Conservation (phyloP, 768 basidiomycete species). For the Plicaturopsis crispa region DNA sequence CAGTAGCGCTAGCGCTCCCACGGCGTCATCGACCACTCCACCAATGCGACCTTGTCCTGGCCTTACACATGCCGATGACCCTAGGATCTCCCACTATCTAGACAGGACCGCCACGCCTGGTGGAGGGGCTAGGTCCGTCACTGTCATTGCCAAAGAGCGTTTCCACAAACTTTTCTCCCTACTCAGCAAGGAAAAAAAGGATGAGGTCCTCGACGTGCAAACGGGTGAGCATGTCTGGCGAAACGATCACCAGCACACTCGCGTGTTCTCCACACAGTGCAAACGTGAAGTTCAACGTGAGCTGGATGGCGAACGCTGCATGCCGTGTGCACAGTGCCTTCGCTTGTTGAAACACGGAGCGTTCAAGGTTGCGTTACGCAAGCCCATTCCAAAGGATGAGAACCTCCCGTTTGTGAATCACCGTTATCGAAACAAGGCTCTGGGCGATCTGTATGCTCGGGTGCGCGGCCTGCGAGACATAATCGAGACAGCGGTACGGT, state of each 20-base stretch:
- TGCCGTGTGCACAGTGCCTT: conserved; percentile 10
- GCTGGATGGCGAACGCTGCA: not conserved
- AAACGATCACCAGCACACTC: conserved; percentile 14
- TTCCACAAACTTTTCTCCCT: conserved; percentile 5
- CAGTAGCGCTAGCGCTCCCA: not conserved
- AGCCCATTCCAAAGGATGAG: conserved; percentile 1
- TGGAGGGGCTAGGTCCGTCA: conserved; percentile 10
- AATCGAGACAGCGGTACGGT: conserved; percentile 6
- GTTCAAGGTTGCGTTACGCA: conserved; percentile 10
- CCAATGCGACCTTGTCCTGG: conserved; percentile 11
- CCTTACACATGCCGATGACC: conserved; percentile 4
- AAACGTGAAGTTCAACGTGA: conserved; percentile 1
- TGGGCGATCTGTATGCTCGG: conserved; percentile 10
- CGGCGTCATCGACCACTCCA: too few relatives aligned
- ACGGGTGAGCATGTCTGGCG: conserved; percentile 16
- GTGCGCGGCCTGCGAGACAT: conserved; percentile 9
- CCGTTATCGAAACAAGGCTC: conserved; percentile 3
- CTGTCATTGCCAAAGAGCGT: conserved; percentile 6
- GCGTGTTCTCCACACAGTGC: conserved; percentile 14
- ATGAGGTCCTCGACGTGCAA: conserved; percentile 7
- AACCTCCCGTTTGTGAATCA: conserved; percentile 11
- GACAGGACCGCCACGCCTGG: conserved; percentile 8
- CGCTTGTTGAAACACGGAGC: not conserved
- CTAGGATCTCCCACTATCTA: conserved; percentile 8
- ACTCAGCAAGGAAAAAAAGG: conserved; percentile 4